Base-by-base conservation (phyloP, 2,329 filamentous ascomycete species). In the Penicillium hordei region DNA sequence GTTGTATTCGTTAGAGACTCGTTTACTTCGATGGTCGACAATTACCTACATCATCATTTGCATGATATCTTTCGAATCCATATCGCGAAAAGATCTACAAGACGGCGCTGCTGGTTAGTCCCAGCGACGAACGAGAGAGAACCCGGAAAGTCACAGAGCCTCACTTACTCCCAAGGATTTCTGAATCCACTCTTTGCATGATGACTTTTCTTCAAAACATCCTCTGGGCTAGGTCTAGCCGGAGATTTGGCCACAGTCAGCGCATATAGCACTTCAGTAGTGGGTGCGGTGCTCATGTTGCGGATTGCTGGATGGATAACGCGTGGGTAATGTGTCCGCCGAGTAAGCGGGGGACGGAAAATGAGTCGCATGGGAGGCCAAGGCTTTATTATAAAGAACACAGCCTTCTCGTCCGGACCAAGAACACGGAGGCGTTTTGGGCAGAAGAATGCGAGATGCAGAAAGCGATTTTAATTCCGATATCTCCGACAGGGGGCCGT, bases 161-260 rank as follows among this genome's bases (percentile, higher is more conserved):
- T 17, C 5, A 60, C 72, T 65, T 62, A 79, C 70, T 75, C 72
- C 77, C 77, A 79, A n/a, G 77, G 77, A 58, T 79, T 79, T 31
- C 67, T 65, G 55, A 77, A 79, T 5, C 76, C 75, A 3, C 60
- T 65, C 52, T 72, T 66, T 4, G 65, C 57, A 64, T 79, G 77
- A 61, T 78, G 76, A 13, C 64, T 71, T 59, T 78, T 79, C 21
- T 69, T 54, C 13, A 70, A 64, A 2, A 72, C 72, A 68, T 78
- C 76, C 9, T 78, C 75, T 1, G 77, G 77, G 4, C 65, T 65
- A 17, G 71, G 56, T 23, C 69, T 66, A 10, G 65, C 63, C 2
- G 72, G 66, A 23, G 76, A 70, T 1, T 64, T 67, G n/a, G 75
- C 71, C 8, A 79, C 67, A 1, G 74, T 73, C n/a, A 77, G 67